Evolutionary conservation across 2,329 filamentous ascomycete genomes (phyloP), one percentile per base, ranked within the genome.

Genomic region (Leptographium flavum): DNA sequence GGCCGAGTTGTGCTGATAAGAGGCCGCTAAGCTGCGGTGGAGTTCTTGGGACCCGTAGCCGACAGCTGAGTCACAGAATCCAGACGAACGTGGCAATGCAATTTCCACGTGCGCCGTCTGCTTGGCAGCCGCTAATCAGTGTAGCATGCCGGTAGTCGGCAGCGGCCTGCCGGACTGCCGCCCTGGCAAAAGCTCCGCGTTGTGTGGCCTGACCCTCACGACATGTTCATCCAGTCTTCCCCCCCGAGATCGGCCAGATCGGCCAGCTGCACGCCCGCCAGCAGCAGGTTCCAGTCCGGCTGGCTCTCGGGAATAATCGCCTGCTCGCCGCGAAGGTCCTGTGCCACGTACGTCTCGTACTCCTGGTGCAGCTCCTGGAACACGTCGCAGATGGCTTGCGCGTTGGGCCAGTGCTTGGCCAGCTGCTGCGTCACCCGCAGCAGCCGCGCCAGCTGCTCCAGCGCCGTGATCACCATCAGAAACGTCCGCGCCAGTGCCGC

Each of bases 311-410:
- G 42, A 15, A 43, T 17, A 8, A 43, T 33, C 17, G 42, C 42
- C 25, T 43, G 42, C 17, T 43, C 42, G 19, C 42, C 42, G 11
- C 42, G 33, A 10, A 43, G 42, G 7, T 43, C 35, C 33, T 43
- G 42, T 17, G 42, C 25, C 5, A 43, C 33, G 21, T 37, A 43
- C 6, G 35, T 30, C 19, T 43, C 39, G 17, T 46, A 46, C 25
- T 46, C 45, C 14, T 46, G 45, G n/a, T 46, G 45, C 32, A 46
- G 25, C 19, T 43, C 32, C 23, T 25, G 33, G 39, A 46, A 46
- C 23, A 46, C 39, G 11, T 37, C 39, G 27, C n/a, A 21, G 25
- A 46, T 33, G 17, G 39, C 45, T 25, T 31, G 25, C 5, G 45
- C 45, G 14, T 46, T 43, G 17, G 45, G 45, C 45, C 45, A 46